These are phyloP conservation scores for Amaranthus palmeri DNA, from an alignment of 148 eudicot genomes.

Conservation along the genomic window DNA sequence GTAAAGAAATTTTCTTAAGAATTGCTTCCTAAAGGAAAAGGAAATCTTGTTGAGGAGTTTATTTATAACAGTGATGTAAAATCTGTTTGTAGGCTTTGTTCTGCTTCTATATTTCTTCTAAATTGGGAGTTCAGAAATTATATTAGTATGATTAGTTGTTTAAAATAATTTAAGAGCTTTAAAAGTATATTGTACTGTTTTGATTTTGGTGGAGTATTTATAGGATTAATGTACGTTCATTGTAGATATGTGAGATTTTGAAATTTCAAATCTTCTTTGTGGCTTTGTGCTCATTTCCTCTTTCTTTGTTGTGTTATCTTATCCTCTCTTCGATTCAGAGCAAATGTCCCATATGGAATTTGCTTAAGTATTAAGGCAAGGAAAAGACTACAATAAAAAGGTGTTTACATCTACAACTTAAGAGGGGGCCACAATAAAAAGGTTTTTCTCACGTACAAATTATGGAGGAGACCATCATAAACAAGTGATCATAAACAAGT, in stretches of 20 bases:
- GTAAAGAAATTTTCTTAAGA: background rate
- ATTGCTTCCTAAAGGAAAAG: background rate
- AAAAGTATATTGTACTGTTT: background rate
- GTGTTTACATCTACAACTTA: too few relatives aligned
- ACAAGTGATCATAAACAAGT: too few relatives aligned
- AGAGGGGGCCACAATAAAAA: too few relatives aligned
- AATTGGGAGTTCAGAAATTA: too few relatives aligned
- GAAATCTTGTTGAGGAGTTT: background rate
- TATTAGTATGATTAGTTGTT: background rate
- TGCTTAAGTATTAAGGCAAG: too few relatives aligned
- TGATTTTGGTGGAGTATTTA: background rate
- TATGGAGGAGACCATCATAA: too few relatives aligned
- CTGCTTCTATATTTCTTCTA: background rate
- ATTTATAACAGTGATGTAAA: background rate
- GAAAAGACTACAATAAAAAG: too few relatives aligned
- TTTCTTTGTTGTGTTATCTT: too few relatives aligned
- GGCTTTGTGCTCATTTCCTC: too few relatives aligned
- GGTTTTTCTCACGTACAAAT: too few relatives aligned
- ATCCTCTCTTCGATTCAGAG: too few relatives aligned
- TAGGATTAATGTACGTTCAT: background rate
- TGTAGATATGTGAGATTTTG: background rate
- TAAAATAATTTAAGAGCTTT: background rate
- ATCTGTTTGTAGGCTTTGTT: background rate
- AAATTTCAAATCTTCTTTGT: background rate
- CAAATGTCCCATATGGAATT: too few relatives aligned